Percentiles rank a stretch among this genome's conserved stretches.
phyloP scores from a whole-genome alignment of 345 rosid species.

The Melastoma malabathricum region DNA sequence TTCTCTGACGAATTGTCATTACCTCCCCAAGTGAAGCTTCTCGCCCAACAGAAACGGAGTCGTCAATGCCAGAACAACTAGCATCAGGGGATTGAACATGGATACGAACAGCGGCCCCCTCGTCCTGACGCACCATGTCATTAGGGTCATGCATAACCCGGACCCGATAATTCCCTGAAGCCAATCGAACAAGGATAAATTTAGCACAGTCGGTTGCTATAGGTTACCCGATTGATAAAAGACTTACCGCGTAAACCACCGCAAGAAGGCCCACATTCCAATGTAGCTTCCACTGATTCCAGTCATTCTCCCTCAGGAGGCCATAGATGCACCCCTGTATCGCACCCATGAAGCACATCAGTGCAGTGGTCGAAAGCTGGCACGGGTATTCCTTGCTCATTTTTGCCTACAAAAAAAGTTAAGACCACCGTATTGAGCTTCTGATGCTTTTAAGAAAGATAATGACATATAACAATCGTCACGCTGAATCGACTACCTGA shows the following conservation, averaged over 20 bases:
- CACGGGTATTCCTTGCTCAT: background rate
- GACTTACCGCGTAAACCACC: constrained; percentile 10
- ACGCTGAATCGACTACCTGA: too few relatives aligned
- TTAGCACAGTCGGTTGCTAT: too few relatives aligned
- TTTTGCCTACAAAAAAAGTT: constrained; percentile 1
- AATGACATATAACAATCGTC: too few relatives aligned
- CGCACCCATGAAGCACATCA: constrained; percentile 7
- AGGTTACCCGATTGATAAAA: too few relatives aligned
- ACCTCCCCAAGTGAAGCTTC: constrained; percentile 22
- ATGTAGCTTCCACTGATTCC: constrained; percentile 22
- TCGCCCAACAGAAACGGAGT: constrained; percentile 11
- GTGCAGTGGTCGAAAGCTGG: background rate
- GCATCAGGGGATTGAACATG: constrained; percentile 15
- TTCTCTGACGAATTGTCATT: background rate
- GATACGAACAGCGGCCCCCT: constrained; percentile 21
- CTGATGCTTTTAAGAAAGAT: too few relatives aligned
- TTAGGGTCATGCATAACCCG: constrained; percentile 6
- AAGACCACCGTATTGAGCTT: background rate
- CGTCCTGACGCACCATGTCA: constrained; percentile 7
- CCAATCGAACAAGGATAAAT: background rate
- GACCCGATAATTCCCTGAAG: constrained; percentile 14
- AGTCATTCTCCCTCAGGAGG: constrained; percentile 13
- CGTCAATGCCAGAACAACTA: constrained; percentile 11
- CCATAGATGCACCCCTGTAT: constrained; percentile 8
- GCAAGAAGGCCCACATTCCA: constrained; percentile 19